Percentiles rank a stretch among this genome's conserved stretches.
These are phyloP conservation scores for Wickerhamiella alocasiicola DNA, from an alignment of 805 yeast genomes.

Conservation along the genomic window DNA sequence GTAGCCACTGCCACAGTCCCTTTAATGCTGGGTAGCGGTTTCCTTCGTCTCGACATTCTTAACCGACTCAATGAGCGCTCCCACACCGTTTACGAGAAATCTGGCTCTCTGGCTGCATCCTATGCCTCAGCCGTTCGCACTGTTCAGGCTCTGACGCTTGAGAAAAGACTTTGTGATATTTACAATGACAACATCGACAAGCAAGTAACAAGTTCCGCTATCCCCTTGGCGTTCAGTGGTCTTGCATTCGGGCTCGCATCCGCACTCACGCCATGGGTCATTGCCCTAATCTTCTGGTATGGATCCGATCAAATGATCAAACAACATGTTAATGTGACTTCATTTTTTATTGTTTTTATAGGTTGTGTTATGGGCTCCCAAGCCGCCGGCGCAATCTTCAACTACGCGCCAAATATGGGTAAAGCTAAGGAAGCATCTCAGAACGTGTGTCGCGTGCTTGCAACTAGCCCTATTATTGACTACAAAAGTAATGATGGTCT, in stretches of 20 bases:
- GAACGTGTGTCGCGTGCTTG: slow-evolving; percentile 26
- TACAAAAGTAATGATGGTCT: slow-evolving; percentile 24
- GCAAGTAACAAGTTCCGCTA: slow-evolving; percentile 26
- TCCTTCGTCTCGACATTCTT: slow-evolving; percentile 28
- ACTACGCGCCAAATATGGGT: slow-evolving; percentile 35
- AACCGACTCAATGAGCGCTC: slow-evolving; percentile 28
- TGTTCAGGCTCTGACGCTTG: slow-evolving; percentile 33
- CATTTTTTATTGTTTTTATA: slow-evolving; percentile 31
- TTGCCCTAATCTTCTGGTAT: slow-evolving; percentile 34
- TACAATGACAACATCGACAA: slow-evolving; percentile 24
- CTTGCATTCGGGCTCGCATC: slow-evolving; percentile 29
- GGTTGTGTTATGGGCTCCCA: slow-evolving; percentile 32
- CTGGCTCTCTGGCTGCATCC: slow-evolving; percentile 33
- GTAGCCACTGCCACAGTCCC: slow-evolving; percentile 32
- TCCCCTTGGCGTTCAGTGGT: slow-evolving; percentile 26
- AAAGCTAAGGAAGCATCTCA: slow-evolving; percentile 31
- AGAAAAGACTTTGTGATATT: slow-evolving; percentile 27
- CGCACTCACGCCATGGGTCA: slow-evolving; percentile 31
- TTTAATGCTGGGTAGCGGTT: slow-evolving; percentile 30
- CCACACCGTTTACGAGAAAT: slow-evolving; percentile 28
- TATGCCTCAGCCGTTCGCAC: slow-evolving; percentile 31
- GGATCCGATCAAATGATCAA: slow-evolving; percentile 29
- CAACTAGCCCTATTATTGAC: slow-evolving; percentile 27
- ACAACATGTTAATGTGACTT: slow-evolving; percentile 23
- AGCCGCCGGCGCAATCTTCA: slow-evolving; percentile 28